Evolutionary conservation across 164 flowering plant genomes (phyloP).

Genomic region (Nymphaea colorata): DNA sequence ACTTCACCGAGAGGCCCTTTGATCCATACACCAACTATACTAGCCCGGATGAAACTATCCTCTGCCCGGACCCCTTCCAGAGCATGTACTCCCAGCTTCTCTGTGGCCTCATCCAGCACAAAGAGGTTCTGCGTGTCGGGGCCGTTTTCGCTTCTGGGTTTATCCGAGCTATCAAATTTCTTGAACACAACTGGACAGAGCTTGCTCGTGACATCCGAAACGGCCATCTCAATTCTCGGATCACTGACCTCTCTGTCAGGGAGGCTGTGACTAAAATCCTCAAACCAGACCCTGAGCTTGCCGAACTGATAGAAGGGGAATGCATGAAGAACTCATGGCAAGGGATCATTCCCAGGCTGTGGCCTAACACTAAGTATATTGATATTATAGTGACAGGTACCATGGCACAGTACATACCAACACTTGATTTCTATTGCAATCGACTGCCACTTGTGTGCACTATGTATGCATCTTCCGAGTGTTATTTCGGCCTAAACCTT

Average conservation of each 20-base stretch:
- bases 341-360: constrained; percentile 80
- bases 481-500: constrained; percentile 85
- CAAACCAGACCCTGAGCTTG: constrained; percentile 61
- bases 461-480: constrained; percentile 95
- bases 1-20: constrained; percentile 57
- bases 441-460: constrained; percentile 89
- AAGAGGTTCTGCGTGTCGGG: constrained; percentile 85
- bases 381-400: constrained; percentile 97
- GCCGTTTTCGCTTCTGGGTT: constrained; percentile 96
- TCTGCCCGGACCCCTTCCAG: constrained; percentile 83
- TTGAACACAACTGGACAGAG: constrained; percentile 64
- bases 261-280: constrained; percentile 54
- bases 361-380: constrained; percentile 94
- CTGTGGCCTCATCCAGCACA: constrained; percentile 66
- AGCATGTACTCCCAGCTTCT: constrained; percentile 94
- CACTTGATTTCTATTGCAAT: constrained; percentile 79
- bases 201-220: constrained; percentile 56
- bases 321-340: constrained; percentile 65
- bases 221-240: constrained; percentile 41
- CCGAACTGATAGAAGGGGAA: constrained; percentile 60
- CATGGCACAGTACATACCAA: constrained; percentile 94
- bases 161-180: constrained; percentile 81
- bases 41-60: constrained; percentile 84
- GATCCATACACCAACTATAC: constrained; percentile 96
- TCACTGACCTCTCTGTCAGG: constrained; percentile 58